Base-by-base conservation (phyloP, 163 green algal genomes). In the Scenedesmus sp. region DNA sequence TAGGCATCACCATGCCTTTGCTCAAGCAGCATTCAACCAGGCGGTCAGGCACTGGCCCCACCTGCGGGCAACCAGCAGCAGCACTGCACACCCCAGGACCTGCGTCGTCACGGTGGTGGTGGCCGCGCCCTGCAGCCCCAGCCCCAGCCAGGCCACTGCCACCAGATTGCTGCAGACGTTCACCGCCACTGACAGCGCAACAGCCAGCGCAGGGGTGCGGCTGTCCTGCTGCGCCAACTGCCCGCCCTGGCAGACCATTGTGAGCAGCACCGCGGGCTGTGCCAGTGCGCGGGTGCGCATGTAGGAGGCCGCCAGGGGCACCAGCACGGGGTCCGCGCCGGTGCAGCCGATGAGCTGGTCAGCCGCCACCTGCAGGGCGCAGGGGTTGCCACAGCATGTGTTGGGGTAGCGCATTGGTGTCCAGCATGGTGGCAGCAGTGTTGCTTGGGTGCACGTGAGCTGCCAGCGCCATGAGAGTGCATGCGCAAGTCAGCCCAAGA, bases 241-340 rank as follows among this genome's bases (percentile, higher is more conserved):
- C 0, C 91, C 94, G 5, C 93, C 87, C 85, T 96, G 94, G 6
- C 87, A 88, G 35, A 96, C 95, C 94, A 97, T 97, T 81, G 92
- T 94, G 20, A 95, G 44, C 40, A 98, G 93, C 30, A 96, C 94
- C 20, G 95, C 95, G 0, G 97, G 97, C 84, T 95, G 92, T 20
- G 96, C 96, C 65, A 96, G 59, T 12, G 96, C 95, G 0, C 97
- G 91, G n/a, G 98, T 95, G 26, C 94, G 92, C 86, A 98, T 85
- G 92, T 98, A 97, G 4, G 90, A 83, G 0, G 88, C 49, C 2
- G 93, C 93, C 5, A 94, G 83, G 9, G 82, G 80, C 59, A 97
- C 72, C n/a, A 98, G 85, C 18, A 86, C 90, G 5, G 93, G 68
- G 42, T 97, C 93, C 12, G 94, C 92, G 6, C 96, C 96, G 0